Base-by-base conservation (phyloP, 306 rosid genomes). In the Rosa lucieae region DNA sequence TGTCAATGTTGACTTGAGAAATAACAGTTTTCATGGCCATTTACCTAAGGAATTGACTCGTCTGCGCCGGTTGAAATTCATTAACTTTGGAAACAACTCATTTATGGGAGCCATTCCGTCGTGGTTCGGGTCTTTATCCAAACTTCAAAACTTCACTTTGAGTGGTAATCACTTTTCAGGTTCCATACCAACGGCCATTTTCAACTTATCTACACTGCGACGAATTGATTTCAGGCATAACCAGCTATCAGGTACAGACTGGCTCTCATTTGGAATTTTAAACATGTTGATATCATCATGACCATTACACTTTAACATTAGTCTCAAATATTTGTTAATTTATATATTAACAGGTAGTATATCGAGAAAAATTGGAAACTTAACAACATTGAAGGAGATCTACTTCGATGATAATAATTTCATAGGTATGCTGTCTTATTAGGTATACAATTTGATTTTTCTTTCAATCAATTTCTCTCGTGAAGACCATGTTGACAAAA, bases 141-240 rank as follows among this genome's bases (percentile, higher is more conserved):
- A 75, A 43, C 70, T 75, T 59, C 55, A 58, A 13, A 9, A 0
- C 43, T 2, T 75, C 15, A 8, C 15, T 12, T 23, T 58, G 42
- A 0, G 3, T 13, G 78, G 69, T 10, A 74, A 74, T 58, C 26
- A 43, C 2, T 75, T 58, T 42, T 66, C 69, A 13, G 80, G 80
- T 18, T 48, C 69, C 1, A 70, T 77, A 21, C 78, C 75, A 4
- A 3, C 39, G 11, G 6, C 74, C 21, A 51, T 82, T 17, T 82
- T 77, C 85, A 77, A 76, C 72, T 75, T 81, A 61, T 69, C 84
- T 26, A 26, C 26, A 26, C 26, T 26, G 26, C 26, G 26, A 26
- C 26, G 26, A 26, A 26, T 81, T 40, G 15, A 20, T 26, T 70
- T 85, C 20, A 46, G 52, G 2, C 48, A 47, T 10, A 82, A 79